Conservation (phyloP, 495 filamentous ascomycete species). For the Penicillium arizonense region DNA sequence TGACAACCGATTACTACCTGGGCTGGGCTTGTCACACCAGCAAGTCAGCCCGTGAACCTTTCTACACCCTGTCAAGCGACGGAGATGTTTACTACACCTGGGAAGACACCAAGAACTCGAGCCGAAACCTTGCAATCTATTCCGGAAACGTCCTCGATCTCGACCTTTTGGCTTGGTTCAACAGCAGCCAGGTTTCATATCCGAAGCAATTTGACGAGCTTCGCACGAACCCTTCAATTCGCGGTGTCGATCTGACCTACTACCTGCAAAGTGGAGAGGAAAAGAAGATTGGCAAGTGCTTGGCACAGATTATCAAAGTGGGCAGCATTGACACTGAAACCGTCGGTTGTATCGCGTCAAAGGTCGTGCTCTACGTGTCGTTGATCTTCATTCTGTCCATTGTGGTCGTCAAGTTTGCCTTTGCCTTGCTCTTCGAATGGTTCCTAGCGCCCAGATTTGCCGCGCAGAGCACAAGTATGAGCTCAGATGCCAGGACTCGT, state of each 20-base stretch:
- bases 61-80: slow-evolving; percentile 61
- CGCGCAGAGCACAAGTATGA: slow-evolving; percentile 69
- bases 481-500: slow-evolving; percentile 70
- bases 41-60: slow-evolving; percentile 59
- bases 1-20: slow-evolving; percentile 67
- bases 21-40: slow-evolving; percentile 94
- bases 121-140: slow-evolving; percentile 88
- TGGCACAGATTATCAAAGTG: slow-evolving; percentile 91
- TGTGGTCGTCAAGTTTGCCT: slow-evolving; percentile 78
- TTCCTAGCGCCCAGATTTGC: slow-evolving; percentile 82
- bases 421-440: slow-evolving; percentile 96
- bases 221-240: slow-evolving; percentile 69
- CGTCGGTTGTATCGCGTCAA: slow-evolving; percentile 94
- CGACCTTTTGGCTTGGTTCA: slow-evolving; percentile 89
- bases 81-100: slow-evolving; percentile 93
- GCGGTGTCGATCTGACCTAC: slow-evolving; percentile 88
- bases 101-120: slow-evolving; percentile 87
- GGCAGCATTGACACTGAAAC: slow-evolving; percentile 95
- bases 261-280: slow-evolving; percentile 74
- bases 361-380: slow-evolving; percentile 95
- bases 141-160: slow-evolving; percentile 92
- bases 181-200: slow-evolving; percentile 75
- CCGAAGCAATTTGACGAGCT: slow-evolving; percentile 79
- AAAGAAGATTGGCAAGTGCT: slow-evolving; percentile 78
- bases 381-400: slow-evolving; percentile 91